phyloP scores from a whole-genome alignment of 1,284 basidiomycete genomes.

The Austroboletus novae-zelandiae region DNA sequence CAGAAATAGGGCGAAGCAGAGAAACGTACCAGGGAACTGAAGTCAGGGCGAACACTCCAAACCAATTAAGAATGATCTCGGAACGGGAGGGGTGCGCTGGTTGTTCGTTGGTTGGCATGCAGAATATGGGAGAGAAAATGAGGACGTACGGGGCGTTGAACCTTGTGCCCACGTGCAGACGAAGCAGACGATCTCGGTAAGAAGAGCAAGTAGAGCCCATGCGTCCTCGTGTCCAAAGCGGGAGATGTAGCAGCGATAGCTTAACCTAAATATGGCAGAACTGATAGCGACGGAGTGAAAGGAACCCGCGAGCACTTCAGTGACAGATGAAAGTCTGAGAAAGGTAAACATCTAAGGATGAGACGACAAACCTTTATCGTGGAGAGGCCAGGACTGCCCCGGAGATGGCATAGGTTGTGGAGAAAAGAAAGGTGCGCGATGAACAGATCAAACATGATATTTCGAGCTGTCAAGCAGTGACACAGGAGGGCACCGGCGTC shows the following conservation, averaged over 20 bases:
- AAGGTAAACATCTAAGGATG: no score
- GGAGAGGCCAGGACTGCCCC: constrained; percentile 11
- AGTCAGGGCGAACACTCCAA: neutral
- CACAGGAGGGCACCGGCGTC: no score
- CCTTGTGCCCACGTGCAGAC: constrained; percentile 7
- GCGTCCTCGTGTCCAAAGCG: constrained; percentile 18
- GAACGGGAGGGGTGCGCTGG: neutral
- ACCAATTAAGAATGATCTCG: constrained; percentile 2
- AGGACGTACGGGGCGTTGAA: constrained; percentile 6
- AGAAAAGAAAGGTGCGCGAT: no score
- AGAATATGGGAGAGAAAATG: neutral
- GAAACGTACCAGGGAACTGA: constrained; percentile 15
- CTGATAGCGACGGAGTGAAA: constrained; percentile 12
- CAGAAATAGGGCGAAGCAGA: no score
- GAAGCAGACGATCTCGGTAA: constrained; percentile 12
- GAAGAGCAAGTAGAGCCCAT: constrained; percentile 14
- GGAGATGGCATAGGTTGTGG: constrained; percentile 13
- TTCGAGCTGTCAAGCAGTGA: no score
- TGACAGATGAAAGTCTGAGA: neutral
- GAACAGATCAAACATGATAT: no score
- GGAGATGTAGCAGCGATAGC: constrained; percentile 13
- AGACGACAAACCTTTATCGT: constrained; percentile 16
- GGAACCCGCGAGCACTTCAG: constrained; percentile 2
- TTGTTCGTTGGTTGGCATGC: neutral
- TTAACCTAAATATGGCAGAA: constrained; percentile 18